Evolutionary conservation across 2,329 filamentous ascomycete genomes (phyloP), one percentile per base, ranked within the genome.

Genomic region (Fusarium protoensiforme): DNA sequence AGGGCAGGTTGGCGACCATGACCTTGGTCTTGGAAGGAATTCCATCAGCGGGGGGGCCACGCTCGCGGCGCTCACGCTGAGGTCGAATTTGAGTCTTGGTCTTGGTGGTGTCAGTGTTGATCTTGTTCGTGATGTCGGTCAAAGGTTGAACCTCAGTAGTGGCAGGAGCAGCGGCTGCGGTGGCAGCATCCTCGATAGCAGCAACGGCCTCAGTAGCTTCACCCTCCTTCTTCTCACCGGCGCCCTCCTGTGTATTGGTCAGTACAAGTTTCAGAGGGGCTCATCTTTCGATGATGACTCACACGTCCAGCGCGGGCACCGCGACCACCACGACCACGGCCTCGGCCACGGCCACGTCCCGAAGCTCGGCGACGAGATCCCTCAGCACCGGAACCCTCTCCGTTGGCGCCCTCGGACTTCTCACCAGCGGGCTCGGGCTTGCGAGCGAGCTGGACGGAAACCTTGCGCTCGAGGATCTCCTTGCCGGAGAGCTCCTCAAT

Each of bases 1-100:
- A 99, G 61, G 96, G 96, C 73, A 99, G 91, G 89, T 99, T 99
- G 81, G 96, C 96, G 81, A 99, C 96, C 96, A 99, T 99, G 86
- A 99, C 94, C 93, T 99, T 99, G 85, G 94, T 98, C 92, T 98
- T 98, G 85, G 96, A 98, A 76, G 96, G 93, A 81, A 99, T 94
- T 78, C 96, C 96, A 83, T 99, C 96, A 85, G 97, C 96, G 69
- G 96, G 96, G 75, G 96, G 96, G 74, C 96, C 96, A 84, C 96
- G 95, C 91, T 98, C 89, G 78, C 90, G 88, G 79, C 89, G 88
- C 86, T 91, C 88, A 80, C 89, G 89, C 79, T 86, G 85, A 79
- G 85, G 84, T 72, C 88, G 88, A 79, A 84, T 81, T 81, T 89
- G 85, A 68, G 81, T 84, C 83, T 88, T 87, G 78, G 87, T 87